phyloP scores from a whole-genome alignment of 768 basidiomycete species.

The Hericium erinaceus region DNA sequence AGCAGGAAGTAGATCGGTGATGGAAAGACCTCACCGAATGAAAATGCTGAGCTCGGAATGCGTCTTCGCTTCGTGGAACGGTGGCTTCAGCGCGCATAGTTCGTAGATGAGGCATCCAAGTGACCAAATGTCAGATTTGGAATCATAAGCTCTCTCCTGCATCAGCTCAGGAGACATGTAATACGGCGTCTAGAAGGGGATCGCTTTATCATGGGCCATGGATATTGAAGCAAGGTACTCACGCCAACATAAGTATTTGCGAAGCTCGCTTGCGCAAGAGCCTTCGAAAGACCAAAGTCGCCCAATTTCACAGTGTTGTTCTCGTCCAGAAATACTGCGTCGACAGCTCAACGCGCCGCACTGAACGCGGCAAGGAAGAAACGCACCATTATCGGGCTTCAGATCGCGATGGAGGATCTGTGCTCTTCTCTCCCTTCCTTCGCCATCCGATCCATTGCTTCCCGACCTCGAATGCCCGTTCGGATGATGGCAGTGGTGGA shows the following conservation, averaged over 20 bases:
- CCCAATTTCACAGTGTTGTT: slow-evolving; percentile 86
- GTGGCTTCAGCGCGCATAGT: slow-evolving; percentile 87
- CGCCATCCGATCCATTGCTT: slow-evolving; percentile 28
- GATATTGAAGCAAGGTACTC: slow-evolving; percentile 7
- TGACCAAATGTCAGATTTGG: slow-evolving; percentile 98
- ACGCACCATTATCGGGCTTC: slow-evolving; percentile 93
- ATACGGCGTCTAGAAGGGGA: slow-evolving; percentile 78
- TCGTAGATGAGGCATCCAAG: slow-evolving; percentile 96
- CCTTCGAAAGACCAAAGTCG: slow-evolving; percentile 94
- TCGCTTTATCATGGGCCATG: too few relatives aligned
- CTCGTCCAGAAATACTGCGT: slow-evolving; percentile 80
- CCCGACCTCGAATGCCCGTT: slow-evolving; percentile 33
- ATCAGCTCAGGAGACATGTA: slow-evolving; percentile 99
- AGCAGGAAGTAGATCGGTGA: not conserved
- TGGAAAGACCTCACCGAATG: slow-evolving; percentile 44
- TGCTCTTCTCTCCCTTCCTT: slow-evolving; percentile 45
- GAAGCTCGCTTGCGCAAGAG: slow-evolving; percentile 78
- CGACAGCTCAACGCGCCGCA: not conserved
- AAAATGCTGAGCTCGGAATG: slow-evolving; percentile 77
- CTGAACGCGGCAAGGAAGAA: not conserved
- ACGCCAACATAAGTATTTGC: slow-evolving; percentile 98
- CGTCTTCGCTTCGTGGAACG: slow-evolving; percentile 89
- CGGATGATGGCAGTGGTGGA: slow-evolving; percentile 91
- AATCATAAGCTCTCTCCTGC: slow-evolving; percentile 95
- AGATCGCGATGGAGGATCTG: slow-evolving; percentile 91